Base-by-base conservation (phyloP, 2,329 filamentous ascomycete species). In the Botrytis medusae region DNA sequence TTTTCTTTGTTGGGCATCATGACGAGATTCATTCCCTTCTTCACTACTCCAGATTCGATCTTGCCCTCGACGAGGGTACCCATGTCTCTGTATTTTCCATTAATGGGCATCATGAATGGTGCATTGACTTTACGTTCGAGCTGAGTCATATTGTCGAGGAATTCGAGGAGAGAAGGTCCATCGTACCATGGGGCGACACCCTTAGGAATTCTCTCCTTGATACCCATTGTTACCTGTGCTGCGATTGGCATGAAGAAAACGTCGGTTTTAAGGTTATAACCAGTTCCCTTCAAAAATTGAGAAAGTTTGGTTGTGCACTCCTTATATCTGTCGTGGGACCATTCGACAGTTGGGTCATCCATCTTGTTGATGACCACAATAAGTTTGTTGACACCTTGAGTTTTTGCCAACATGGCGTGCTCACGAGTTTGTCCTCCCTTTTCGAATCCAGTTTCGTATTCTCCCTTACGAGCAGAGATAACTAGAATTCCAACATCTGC, bases 381-480 rank as follows among this genome's bases (percentile, higher is more conserved):
- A 72, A 99, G 88, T 85, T 98, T 98, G 87, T 97, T 97, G 74
- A 99, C 96, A 84, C 96, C 96, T 82, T 97, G 95, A 0, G 97
- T 99, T 85, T 98, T 97, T 78, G 97, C 97, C 81, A 99, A 88
- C 87, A 99, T 94, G 73, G 97, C 96, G 84, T 98, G 95, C 88
- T 99, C 96, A 82, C 96, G 90, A 71, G 96, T 99, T 84, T 99
- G 96, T 54, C 96, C 95, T 76, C 96, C 96, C 86, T 92, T 93
- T 80, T 99, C 96, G 82, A 99, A 99, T 68, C 96, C 96, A 48
- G 96, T 98, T 85, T 99, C 96, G 83, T 98, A 99, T 85, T 99
- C 96, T 81, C 96, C 96, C 87, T 98, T 98, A 81, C 96, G 92
- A 60, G 96, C 94, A 69, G 93, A 97, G 80, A 98, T 98, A 81